Percentiles rank a stretch among this genome's conserved stretches.
Evolutionary conservation across 495 filamentous ascomycete genomes (phyloP).

Genomic region (Amphirosellinia nigrospora): DNA sequence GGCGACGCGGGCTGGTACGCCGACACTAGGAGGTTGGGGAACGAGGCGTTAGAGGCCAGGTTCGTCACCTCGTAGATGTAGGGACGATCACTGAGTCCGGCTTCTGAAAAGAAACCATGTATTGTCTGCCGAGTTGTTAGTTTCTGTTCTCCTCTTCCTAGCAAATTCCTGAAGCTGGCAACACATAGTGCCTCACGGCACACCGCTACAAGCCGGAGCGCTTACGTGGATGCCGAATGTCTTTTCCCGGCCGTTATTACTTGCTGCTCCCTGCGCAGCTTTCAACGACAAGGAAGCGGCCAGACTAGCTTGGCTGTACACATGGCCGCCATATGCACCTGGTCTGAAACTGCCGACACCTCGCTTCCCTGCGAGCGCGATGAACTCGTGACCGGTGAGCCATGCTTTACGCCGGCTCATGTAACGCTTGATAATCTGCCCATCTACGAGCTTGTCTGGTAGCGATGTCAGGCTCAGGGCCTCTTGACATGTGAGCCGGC

Average conservation of each 20-base stretch:
- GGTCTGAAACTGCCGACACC: not conserved
- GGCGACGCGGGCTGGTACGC: slow-evolving; percentile 54
- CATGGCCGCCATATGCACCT: slow-evolving; percentile 67
- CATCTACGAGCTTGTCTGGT: slow-evolving; percentile 27
- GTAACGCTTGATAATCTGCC: slow-evolving; percentile 38
- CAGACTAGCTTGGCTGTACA: slow-evolving; percentile 69
- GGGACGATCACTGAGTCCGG: slow-evolving; percentile 58
- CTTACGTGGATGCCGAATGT: slow-evolving; percentile 66
- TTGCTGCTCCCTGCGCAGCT: slow-evolving; percentile 44
- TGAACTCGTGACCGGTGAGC: slow-evolving; percentile 37
- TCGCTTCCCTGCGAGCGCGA: not conserved
- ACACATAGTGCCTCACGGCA: not conserved
- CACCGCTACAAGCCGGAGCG: not conserved
- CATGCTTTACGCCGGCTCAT: slow-evolving; percentile 47
- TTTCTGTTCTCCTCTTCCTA: not conserved
- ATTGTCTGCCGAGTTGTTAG: slow-evolving; percentile 57
- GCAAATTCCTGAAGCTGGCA: not conserved
- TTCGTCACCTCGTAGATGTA: slow-evolving; percentile 65
- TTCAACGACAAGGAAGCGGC: slow-evolving; percentile 59
- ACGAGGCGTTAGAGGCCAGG: slow-evolving; percentile 61
- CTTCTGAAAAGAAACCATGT: slow-evolving; percentile 70
- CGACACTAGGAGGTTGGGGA: slow-evolving; percentile 65
- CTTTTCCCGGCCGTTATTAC: slow-evolving; percentile 29
- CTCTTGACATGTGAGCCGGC: slow-evolving; percentile 48
- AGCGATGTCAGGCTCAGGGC: slow-evolving; percentile 43